Evolutionary conservation across 352 stramenopile genomes (phyloP), one percentile per base, ranked within the genome.

Genomic region (Paralagenidium karlingii): DNA sequence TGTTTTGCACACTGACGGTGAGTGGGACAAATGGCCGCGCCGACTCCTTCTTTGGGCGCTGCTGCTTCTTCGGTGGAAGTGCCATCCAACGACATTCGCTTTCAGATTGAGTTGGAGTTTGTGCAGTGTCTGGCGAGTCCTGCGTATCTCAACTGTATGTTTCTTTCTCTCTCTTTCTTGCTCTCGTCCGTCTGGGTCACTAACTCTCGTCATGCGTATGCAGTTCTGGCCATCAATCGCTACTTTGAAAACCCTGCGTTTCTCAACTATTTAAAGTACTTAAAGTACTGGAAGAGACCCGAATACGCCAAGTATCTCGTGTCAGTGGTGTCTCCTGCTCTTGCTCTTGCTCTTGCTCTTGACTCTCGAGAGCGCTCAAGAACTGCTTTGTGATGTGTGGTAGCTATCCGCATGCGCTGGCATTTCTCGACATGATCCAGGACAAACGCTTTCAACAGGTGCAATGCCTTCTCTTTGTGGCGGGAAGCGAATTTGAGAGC

Each of bases 61-160:
- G n/a, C n/a, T n/a, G n/a, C n/a, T n/a, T n/a, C n/a, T n/a, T n/a
- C n/a, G n/a, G 58, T 70, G 25, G 76, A 87, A 27, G 51, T 90
- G 39, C 79, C 77, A 36, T 79, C 83, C 21, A 91, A 95, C 45
- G 71, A 92, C 53, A 77, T 89, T 34, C 80, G 84, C 52, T 96
- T 96, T 62, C 78, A 91, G 58, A 84, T 94, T 41, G 84, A 96
- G 58, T 68, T 96, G 27, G 84, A 96, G 68, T 96, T 96, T 59
- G 80, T 95, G 31, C 84, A 96, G 60, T 93, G 76, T 36, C 61
- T 96, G 24, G 76, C 79, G 11, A 94, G 81, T 39, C 77, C 83
- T 6, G 67, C 74, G 4, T 96, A 96, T 48, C 55, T 94, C 12
- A 92, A 94, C 53, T 90, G 79, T 92, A 49, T 19, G 68, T 55